Conservation (phyloP, 768 basidiomycete species). For the Leucocoprinus birnbaumii region DNA sequence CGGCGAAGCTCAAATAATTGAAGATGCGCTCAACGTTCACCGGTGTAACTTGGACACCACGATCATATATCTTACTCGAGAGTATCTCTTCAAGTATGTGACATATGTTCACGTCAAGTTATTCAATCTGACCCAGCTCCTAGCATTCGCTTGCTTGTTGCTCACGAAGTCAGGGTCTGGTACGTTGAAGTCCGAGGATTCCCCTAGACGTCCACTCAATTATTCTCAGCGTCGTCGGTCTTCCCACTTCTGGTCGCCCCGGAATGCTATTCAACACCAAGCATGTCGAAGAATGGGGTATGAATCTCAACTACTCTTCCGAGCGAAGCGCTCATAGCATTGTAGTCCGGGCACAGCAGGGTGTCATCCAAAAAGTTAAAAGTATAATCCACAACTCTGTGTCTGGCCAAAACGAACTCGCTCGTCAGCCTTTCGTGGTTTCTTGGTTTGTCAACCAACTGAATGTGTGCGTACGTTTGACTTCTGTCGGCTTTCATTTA, state of each 20-base stretch:
- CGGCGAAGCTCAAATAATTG: slow-evolving; percentile 53
- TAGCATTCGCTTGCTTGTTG: slow-evolving; percentile 64
- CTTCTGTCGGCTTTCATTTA: not conserved
- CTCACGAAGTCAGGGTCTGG: slow-evolving; percentile 57
- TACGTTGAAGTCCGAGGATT: slow-evolving; percentile 28
- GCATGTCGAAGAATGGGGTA: slow-evolving; percentile 80
- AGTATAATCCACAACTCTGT: slow-evolving; percentile 48
- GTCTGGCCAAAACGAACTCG: slow-evolving; percentile 51
- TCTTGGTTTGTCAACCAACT: slow-evolving; percentile 72
- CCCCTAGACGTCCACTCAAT: slow-evolving; percentile 14
- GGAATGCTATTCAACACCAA: slow-evolving; percentile 62
- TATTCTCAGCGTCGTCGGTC: slow-evolving; percentile 18
- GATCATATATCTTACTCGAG: slow-evolving; percentile 63
- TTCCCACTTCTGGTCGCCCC: slow-evolving; percentile 48
- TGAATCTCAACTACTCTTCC: not conserved
- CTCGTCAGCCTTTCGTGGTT: slow-evolving; percentile 67
- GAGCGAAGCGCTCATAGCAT: not conserved
- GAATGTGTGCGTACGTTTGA: slow-evolving; percentile 45
- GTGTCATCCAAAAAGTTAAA: slow-evolving; percentile 60
- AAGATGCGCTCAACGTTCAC: slow-evolving; percentile 66
- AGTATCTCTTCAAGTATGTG: slow-evolving; percentile 74
- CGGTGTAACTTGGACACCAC: slow-evolving; percentile 68
- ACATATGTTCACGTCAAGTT: slow-evolving; percentile 10
- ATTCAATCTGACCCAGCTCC: slow-evolving; percentile 13
- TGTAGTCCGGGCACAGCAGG: slow-evolving; percentile 66